Conservation (phyloP, 495 filamentous ascomycete genomes). For the Penicillium paxilli region DNA sequence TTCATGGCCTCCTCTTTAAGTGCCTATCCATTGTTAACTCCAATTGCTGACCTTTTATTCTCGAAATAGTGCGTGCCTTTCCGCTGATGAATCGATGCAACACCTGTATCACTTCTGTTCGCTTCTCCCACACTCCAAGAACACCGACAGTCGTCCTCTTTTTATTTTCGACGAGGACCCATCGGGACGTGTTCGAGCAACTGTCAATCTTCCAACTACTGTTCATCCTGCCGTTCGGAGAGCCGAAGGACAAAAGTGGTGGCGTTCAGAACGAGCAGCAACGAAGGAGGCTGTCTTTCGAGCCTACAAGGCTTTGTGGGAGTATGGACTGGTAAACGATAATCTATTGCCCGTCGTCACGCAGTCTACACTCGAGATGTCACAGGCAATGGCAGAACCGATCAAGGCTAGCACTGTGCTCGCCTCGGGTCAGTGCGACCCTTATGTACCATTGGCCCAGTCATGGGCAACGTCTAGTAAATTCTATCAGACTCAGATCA, state of each 20-base stretch:
- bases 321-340: constrained; percentile 72
- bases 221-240: constrained; percentile 64
- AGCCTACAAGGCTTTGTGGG: constrained; percentile 70
- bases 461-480: constrained; percentile 45
- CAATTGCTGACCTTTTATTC: too few relatives aligned
- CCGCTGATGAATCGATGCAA: constrained; percentile 64
- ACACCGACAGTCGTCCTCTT: constrained; percentile 51
- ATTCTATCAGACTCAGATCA: constrained; percentile 34
- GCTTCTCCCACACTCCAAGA: constrained; percentile 55
- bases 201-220: constrained; percentile 69
- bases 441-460: constrained; percentile 63
- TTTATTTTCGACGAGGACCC: constrained; percentile 41
- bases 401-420: neutral
- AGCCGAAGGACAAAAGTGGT: constrained; percentile 50
- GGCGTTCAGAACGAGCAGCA: constrained; percentile 74
- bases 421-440: constrained; percentile 54
- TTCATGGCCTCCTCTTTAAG: too few relatives aligned
- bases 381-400: neutral
- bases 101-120: constrained; percentile 86
- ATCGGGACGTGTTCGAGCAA: constrained; percentile 19
- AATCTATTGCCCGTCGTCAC: constrained; percentile 66
- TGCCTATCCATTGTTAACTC: too few relatives aligned
- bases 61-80: constrained; percentile 73
- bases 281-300: constrained; percentile 82
- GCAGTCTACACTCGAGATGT: constrained; percentile 20